A percentile compares a stretch with the other conserved stretches of the same genome.
Conservation (phyloP, 2,329 filamentous ascomycete species). For the Neurospora sp. region DNA sequence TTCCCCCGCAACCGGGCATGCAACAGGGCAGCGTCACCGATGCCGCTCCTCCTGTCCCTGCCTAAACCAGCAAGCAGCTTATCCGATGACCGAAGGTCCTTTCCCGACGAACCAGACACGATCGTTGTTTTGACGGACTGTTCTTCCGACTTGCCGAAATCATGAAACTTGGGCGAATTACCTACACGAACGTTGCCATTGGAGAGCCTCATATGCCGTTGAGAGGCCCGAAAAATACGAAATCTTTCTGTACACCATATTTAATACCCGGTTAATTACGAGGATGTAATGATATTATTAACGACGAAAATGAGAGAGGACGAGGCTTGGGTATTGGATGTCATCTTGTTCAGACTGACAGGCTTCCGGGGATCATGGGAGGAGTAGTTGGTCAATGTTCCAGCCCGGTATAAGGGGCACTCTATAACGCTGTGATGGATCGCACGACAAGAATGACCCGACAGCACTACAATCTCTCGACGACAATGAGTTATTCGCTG, state of each 20-base stretch:
- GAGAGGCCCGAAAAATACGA: not conserved
- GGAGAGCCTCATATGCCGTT: not conserved
- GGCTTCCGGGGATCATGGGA: not conserved
- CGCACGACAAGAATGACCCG: not conserved
- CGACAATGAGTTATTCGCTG: not conserved
- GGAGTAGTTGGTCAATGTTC: not conserved
- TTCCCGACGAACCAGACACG: not conserved
- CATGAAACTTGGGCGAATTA: not conserved
- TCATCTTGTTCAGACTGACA: not conserved
- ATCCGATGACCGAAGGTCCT: not conserved
- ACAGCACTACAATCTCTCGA: not conserved
- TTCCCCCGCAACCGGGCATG: conserved; percentile 20
- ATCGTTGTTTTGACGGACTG: too few relatives aligned
- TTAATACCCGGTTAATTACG: not conserved
- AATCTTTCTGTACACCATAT: not conserved
- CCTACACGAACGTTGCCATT: not conserved
- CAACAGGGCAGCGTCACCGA: conserved; percentile 20
- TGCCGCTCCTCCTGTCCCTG: conserved; percentile 20
- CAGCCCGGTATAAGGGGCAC: too few relatives aligned
- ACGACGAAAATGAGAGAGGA: not conserved
- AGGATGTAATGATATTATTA: not conserved
- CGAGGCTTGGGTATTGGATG: not conserved
- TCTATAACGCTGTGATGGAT: not conserved
- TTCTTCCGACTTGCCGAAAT: not conserved
- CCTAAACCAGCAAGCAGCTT: not conserved